A percentile compares a stretch with the other conserved stretches of the same genome.
phyloP scores from a whole-genome alignment of 1,284 basidiomycete genomes.

The Puccinia horiana region DNA sequence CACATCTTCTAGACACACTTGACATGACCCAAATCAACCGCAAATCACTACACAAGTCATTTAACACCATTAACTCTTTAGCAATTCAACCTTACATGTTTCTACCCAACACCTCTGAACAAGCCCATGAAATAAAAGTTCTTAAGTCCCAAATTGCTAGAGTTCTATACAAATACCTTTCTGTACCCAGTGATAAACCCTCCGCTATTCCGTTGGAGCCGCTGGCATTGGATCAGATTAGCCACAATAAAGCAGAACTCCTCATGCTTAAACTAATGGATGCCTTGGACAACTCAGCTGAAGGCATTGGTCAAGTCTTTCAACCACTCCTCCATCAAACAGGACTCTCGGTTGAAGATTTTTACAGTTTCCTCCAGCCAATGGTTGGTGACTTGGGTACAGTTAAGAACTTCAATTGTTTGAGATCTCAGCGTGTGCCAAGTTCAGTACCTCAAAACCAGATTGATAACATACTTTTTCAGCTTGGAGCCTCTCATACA shows the following conservation, averaged over 20 bases:
- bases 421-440: neutral
- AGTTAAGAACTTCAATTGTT: neutral
- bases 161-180: neutral
- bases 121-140: neutral
- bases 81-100: neutral
- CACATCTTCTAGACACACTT: neutral
- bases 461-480: neutral
- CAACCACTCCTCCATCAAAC: neutral
- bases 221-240: slow-evolving; percentile 4
- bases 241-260: neutral
- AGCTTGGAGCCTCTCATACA: no score
- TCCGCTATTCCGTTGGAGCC: neutral
- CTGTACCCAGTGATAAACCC: neutral
- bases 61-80: neutral
- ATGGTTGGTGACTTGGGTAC: neutral
- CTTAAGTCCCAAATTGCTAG: neutral
- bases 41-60: neutral
- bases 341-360: neutral
- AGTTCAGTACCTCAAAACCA: neutral
- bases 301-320: neutral
- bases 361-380: neutral
- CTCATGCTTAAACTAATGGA: slow-evolving; percentile 24
- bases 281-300: slow-evolving; percentile 9
- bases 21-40: neutral
- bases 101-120: neutral